A percentile compares a stretch with the other conserved stretches of the same genome.
Evolutionary conservation across 441 rosid genomes (phyloP).

Genomic region (Monsonia emarginata): DNA sequence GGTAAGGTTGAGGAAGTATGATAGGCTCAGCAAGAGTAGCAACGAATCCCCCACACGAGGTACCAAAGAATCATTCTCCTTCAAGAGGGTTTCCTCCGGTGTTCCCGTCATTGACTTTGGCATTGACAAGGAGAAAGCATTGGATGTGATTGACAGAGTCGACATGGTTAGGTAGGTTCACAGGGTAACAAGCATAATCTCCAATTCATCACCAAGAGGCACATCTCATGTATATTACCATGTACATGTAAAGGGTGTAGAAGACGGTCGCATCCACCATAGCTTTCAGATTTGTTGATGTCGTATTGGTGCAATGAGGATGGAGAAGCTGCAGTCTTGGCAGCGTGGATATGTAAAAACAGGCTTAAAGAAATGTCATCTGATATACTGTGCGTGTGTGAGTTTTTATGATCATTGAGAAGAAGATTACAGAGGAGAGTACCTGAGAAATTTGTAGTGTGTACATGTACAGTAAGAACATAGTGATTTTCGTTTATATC

Average conservation of each 20-base stretch:
- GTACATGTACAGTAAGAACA: neutral
- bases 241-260: neutral
- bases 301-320: neutral
- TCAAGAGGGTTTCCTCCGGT: constrained; percentile 35
- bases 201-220: too few species aligned
- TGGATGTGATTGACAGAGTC: constrained; percentile 56
- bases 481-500: neutral
- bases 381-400: too few species aligned
- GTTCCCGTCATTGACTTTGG: constrained; percentile 38
- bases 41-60: constrained; percentile 31
- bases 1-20: constrained; percentile 29
- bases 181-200: neutral
- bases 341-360: too few species aligned
- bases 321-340: neutral
- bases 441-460: neutral
- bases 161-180: constrained; percentile 12
- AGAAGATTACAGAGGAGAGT: neutral
- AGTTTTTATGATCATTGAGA: neutral
- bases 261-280: neutral
- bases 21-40: constrained; percentile 49
- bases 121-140: constrained; percentile 38
- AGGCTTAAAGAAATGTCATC: too few species aligned
- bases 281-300: neutral
- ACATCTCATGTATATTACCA: neutral
- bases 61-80: constrained; percentile 25